phyloP scores from a whole-genome alignment of 768 basidiomycete genomes.

The Clitopilus hobsonii region DNA sequence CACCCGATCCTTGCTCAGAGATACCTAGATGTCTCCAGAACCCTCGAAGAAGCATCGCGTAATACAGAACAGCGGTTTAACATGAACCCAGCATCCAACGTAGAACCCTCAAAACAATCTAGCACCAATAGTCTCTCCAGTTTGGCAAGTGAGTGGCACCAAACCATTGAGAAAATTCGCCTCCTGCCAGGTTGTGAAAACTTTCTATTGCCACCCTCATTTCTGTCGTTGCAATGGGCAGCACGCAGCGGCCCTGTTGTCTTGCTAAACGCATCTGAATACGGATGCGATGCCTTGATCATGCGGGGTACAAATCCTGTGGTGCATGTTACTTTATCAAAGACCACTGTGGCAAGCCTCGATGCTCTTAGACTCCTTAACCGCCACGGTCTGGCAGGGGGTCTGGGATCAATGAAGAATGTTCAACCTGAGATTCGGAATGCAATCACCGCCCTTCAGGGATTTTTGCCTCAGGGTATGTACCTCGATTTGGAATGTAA shows the following conservation, averaged over 20 bases:
- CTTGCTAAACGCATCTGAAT: constrained; percentile 22
- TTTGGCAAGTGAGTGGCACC: neutral
- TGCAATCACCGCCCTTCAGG: no score
- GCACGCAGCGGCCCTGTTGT: constrained; percentile 25
- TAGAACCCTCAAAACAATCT: neutral
- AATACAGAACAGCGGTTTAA: neutral
- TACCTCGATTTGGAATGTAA: neutral
- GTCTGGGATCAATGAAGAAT: neutral
- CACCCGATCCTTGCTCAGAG: constrained; percentile 10
- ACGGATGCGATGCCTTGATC: constrained; percentile 15
- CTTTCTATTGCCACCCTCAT: constrained; percentile 4
- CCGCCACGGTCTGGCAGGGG: neutral
- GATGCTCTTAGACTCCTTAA: neutral
- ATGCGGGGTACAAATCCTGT: neutral
- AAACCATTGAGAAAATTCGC: neutral
- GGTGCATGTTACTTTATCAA: neutral
- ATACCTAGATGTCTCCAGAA: neutral
- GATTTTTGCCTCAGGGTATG: neutral
- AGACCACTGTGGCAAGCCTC: neutral
- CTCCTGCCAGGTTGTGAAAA: neutral
- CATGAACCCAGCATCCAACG: neutral
- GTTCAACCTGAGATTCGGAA: no score
- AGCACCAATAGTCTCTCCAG: neutral
- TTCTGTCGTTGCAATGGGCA: constrained; percentile 15
- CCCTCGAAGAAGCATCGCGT: neutral